phyloP scores from a whole-genome alignment of 768 basidiomycete genomes.

The Russula abietina region DNA sequence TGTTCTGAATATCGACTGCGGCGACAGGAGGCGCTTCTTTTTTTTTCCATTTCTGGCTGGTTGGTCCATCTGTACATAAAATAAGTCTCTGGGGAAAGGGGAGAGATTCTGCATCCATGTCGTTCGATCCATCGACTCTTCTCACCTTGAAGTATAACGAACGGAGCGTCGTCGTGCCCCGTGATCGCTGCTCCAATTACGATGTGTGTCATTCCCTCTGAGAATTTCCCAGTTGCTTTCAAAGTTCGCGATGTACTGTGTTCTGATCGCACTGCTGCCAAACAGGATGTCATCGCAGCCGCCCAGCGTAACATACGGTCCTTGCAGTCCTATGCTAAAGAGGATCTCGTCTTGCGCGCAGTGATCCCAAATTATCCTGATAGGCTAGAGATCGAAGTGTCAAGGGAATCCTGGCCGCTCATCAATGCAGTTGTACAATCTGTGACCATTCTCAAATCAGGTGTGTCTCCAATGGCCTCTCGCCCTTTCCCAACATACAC shows the following conservation, averaged over 20 bases:
- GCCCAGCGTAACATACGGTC: not conserved
- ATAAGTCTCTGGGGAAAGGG: too few relatives aligned
- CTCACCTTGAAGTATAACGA: constrained; percentile 1
- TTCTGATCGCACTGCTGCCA: not conserved
- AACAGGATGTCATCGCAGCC: not conserved
- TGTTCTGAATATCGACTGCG: too few relatives aligned
- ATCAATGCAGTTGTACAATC: not conserved
- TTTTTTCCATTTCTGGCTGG: too few relatives aligned
- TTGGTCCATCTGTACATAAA: too few relatives aligned
- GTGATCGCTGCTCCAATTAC: not conserved
- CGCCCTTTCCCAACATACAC: too few relatives aligned
- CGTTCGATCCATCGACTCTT: not conserved
- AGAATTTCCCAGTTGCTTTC: too few relatives aligned
- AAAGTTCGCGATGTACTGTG: too few relatives aligned
- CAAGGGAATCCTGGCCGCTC: too few relatives aligned
- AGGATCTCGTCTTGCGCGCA: not conserved
- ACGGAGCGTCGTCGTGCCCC: not conserved
- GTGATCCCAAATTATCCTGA: not conserved
- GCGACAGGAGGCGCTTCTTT: too few relatives aligned
- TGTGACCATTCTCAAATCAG: constrained; percentile 10
- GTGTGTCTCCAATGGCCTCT: not conserved
- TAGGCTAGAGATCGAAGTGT: not conserved
- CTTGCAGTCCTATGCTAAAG: not conserved
- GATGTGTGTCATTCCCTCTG: not conserved
- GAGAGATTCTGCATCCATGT: too few relatives aligned